Conservation (phyloP, 1,284 basidiomycete genomes). For the Dichomitus squalens region DNA sequence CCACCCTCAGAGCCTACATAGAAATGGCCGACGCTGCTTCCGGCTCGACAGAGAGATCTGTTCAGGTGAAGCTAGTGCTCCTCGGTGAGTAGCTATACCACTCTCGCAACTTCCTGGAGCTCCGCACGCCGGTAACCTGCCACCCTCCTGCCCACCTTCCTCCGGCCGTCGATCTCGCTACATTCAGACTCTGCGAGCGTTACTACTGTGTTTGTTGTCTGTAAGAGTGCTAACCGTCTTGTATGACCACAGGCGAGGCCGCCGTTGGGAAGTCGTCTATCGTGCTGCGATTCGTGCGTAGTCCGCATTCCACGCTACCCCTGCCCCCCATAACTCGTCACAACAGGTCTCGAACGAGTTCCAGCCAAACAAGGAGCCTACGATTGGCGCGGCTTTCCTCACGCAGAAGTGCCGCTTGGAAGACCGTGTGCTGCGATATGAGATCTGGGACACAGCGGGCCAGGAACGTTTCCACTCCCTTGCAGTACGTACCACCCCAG, state of each 20-base stretch:
- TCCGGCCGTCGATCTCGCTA: background rate
- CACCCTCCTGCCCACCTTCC: background rate
- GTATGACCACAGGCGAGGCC: conserved; percentile 78
- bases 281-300: conserved; percentile 92
- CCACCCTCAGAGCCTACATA: conserved; percentile 15
- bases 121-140: background rate
- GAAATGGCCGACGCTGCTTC: conserved; percentile 74
- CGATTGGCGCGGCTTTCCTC: conserved; percentile 94
- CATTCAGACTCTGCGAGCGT: background rate
- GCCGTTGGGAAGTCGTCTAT: conserved; percentile 99
- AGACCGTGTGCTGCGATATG: conserved; percentile 91
- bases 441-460: conserved; percentile 96
- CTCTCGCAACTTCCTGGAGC: background rate
- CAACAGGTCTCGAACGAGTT: conserved; percentile 88
- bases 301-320: background rate
- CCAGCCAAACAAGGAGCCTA: conserved; percentile 96
- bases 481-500: conserved; percentile 56
- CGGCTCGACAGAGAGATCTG: conserved; percentile 78
- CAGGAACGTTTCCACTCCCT: conserved; percentile 95
- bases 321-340: conserved; percentile 5
- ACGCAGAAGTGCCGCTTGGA: conserved; percentile 92
- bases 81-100: conserved; percentile 55
- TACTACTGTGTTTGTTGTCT: background rate
- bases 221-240: conserved; percentile 13
- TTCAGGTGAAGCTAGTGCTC: conserved; percentile 89